Evolutionary conservation across 2,329 filamentous ascomycete genomes (phyloP).

Genomic region (Trichoderma atroviride): DNA sequence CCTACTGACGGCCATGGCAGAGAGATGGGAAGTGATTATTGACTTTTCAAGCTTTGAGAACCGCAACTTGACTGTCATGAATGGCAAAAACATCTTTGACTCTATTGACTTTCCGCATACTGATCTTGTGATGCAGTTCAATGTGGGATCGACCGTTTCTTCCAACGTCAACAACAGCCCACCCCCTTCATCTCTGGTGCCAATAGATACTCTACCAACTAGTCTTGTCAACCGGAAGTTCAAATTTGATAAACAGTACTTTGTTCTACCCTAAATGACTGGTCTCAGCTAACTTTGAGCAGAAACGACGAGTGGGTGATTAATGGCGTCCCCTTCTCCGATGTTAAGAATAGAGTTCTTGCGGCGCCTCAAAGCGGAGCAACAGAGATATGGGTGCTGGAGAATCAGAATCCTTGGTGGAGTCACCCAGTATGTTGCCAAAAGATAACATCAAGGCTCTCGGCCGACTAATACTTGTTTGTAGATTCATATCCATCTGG

Average conservation of each 20-base stretch:
- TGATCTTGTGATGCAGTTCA: background rate
- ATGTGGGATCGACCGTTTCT: background rate
- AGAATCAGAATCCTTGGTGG: background rate
- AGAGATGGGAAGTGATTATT: background rate
- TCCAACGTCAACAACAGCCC: background rate
- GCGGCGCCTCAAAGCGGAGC: background rate
- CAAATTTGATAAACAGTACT: background rate
- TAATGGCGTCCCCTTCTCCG: background rate
- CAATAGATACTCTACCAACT: background rate
- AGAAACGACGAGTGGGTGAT: background rate
- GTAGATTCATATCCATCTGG: background rate
- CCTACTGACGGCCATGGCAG: background rate
- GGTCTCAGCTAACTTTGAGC: background rate
- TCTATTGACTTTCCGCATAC: background rate
- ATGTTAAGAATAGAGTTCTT: background rate
- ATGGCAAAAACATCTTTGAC: background rate
- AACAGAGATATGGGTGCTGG: background rate
- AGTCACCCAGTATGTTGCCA: background rate
- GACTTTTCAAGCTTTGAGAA: background rate
- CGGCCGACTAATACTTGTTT: background rate
- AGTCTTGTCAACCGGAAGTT: background rate
- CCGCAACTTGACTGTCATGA: background rate
- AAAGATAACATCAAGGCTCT: background rate
- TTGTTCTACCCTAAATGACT: background rate
- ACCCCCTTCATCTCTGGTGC: background rate